phyloP scores from a whole-genome alignment of 352 stramenopile genomes.

The Phytopythium kandeliae region DNA sequence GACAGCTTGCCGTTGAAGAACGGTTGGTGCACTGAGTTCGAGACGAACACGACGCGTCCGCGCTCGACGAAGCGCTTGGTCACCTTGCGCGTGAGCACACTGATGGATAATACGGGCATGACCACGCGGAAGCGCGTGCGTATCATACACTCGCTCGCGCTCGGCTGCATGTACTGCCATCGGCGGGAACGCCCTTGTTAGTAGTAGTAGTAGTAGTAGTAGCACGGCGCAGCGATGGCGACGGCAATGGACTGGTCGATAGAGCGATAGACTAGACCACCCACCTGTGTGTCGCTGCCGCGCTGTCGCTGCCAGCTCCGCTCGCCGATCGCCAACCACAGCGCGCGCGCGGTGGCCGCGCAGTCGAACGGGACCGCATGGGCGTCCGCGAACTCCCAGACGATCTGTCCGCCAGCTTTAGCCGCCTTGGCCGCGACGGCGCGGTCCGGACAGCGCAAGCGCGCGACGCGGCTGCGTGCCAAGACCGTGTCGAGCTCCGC shows the following conservation, averaged over 20 bases:
- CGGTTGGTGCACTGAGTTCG: constrained; percentile 5
- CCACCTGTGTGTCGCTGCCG: neutral
- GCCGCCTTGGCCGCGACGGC: neutral
- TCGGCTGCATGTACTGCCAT: neutral
- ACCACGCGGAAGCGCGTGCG: constrained; percentile 1
- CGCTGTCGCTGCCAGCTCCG: constrained; percentile 2
- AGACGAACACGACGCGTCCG: constrained; percentile 5
- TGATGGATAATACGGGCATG: constrained; percentile 1
- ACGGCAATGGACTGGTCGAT: too few species aligned
- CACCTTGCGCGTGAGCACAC: constrained; percentile 6
- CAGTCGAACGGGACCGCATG: constrained; percentile 4
- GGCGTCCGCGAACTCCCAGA: constrained; percentile 8
- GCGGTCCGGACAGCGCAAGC: constrained; percentile 1
- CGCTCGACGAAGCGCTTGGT: constrained; percentile 5
- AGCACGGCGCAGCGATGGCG: too few species aligned
- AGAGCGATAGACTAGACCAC: too few species aligned
- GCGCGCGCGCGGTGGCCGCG: neutral
- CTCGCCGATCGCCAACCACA: constrained; percentile 2
- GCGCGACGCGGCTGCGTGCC: neutral
- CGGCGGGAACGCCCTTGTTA: too few species aligned
- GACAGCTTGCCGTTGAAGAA: constrained; percentile 7
- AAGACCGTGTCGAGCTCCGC: neutral
- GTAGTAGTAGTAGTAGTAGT: too few species aligned
- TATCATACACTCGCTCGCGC: neutral
- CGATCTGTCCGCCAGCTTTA: constrained; percentile 2